Conservation (phyloP, 352 stramenopile genomes). For the Phytophthora hybrid region DNA sequence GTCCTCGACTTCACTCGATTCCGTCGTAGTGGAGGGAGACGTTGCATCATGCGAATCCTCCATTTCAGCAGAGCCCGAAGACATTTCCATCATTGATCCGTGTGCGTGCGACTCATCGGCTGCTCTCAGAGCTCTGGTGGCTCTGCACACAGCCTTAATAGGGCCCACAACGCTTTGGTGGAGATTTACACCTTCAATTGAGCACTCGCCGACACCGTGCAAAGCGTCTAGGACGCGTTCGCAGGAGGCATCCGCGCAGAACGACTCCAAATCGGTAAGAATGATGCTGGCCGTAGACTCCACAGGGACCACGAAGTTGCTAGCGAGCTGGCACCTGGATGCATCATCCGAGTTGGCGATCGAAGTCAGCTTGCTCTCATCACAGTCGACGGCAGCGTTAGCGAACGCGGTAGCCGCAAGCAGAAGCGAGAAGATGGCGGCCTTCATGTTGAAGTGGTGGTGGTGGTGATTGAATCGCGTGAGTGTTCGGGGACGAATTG, state of each 20-base stretch:
- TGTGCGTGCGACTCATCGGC: conserved; percentile 21
- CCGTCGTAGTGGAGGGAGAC: background rate
- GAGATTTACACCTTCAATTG: conserved; percentile 23
- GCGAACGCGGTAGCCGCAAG: conserved; percentile 15
- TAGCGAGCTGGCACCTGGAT: conserved; percentile 3
- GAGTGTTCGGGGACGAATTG: background rate
- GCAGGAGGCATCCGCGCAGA: conserved; percentile 30
- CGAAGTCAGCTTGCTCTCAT: background rate
- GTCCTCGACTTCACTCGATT: background rate
- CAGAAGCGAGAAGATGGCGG: conserved; percentile 8
- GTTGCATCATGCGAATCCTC: conserved; percentile 19
- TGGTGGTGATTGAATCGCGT: background rate
- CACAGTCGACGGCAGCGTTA: conserved; percentile 14
- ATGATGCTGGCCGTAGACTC: conserved; percentile 9
- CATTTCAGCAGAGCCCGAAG: conserved; percentile 2
- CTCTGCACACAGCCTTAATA: conserved; percentile 21
- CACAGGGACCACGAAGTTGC: conserved; percentile 20
- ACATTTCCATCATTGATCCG: conserved; percentile 18
- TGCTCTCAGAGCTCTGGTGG: conserved; percentile 16
- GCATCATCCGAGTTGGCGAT: conserved; percentile 12
- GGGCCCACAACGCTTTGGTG: conserved; percentile 20
- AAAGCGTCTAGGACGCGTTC: conserved; percentile 9
- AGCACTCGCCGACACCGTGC: conserved; percentile 16
- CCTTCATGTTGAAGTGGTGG: conserved; percentile 33
- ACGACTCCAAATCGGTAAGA: conserved; percentile 2